Conservation (phyloP, 768 basidiomycete genomes). For the Suillus alpinus region DNA sequence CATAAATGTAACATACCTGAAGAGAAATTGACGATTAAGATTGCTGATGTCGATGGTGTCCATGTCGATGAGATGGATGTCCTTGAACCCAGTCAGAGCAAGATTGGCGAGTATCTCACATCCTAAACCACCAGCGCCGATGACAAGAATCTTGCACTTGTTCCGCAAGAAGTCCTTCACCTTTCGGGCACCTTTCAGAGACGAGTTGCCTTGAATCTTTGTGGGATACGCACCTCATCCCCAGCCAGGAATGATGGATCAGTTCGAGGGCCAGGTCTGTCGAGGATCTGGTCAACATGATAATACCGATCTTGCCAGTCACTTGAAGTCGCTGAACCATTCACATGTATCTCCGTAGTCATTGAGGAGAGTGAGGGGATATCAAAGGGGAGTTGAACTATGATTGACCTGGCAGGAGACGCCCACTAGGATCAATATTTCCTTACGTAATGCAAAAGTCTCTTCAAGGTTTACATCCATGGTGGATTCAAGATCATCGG, state of each 20-base stretch:
- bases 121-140: conserved; percentile 95
- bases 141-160: conserved; percentile 90
- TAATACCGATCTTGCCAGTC: conserved; percentile 69
- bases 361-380: conserved; percentile 19
- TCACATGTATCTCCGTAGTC: conserved; percentile 23
- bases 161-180: conserved; percentile 84
- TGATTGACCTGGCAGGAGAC: background rate
- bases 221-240: conserved; percentile 54
- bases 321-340: conserved; percentile 33
- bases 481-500: conserved; percentile 35
- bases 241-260: conserved; percentile 82
- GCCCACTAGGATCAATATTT: background rate
- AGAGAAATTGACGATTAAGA: conserved; percentile 96
- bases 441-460: conserved; percentile 23
- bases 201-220: background rate
- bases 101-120: conserved; percentile 98
- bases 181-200: conserved; percentile 36
- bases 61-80: conserved; percentile 99
- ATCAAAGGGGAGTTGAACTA: conserved; percentile 6
- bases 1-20: conserved; percentile 57
- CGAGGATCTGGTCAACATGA: conserved; percentile 84
- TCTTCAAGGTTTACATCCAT: conserved; percentile 32
- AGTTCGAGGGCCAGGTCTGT: conserved; percentile 86
- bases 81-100: conserved; percentile 93
- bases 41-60: conserved; percentile 99